Evolutionary conservation across 208 protist genomes (phyloP).

Genomic region (Trypanosoma platydactyli): DNA sequence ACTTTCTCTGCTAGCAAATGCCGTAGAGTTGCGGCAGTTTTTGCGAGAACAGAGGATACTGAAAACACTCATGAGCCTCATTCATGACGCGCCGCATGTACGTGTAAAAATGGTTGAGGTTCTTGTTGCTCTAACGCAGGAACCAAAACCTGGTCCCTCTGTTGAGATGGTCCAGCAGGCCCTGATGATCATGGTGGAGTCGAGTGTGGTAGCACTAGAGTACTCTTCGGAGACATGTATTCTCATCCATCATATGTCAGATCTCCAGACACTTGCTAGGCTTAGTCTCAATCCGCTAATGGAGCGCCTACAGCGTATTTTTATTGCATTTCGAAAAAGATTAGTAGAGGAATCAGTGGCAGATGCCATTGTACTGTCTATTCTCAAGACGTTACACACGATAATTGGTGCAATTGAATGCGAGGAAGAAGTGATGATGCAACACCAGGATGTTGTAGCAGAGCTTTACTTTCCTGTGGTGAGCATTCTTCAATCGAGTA

Average conservation of each 20-base stretch:
- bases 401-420: conserved; percentile 60
- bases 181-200: conserved; percentile 79
- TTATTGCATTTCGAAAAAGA: conserved; percentile 77
- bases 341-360: conserved; percentile 53
- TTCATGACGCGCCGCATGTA: conserved; percentile 66
- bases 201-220: conserved; percentile 82
- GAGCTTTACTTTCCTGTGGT: conserved; percentile 77
- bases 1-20: conserved; percentile 66
- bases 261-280: conserved; percentile 82
- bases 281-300: conserved; percentile 72
- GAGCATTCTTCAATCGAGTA: conserved; percentile 62
- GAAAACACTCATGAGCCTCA: conserved; percentile 76
- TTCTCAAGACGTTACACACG: conserved; percentile 73
- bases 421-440: conserved; percentile 64
- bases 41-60: conserved; percentile 77
- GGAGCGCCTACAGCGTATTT: conserved; percentile 76
- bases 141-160: conserved; percentile 44
- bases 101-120: conserved; percentile 84
- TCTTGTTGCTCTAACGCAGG: conserved; percentile 76
- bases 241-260: conserved; percentile 77
- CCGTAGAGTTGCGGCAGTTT: conserved; percentile 62
- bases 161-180: conserved; percentile 63
- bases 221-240: conserved; percentile 74
- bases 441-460: conserved; percentile 81
- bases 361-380: conserved; percentile 73